Conservation (phyloP, 2,329 filamentous ascomycete species). For the Apiospora aurea region DNA sequence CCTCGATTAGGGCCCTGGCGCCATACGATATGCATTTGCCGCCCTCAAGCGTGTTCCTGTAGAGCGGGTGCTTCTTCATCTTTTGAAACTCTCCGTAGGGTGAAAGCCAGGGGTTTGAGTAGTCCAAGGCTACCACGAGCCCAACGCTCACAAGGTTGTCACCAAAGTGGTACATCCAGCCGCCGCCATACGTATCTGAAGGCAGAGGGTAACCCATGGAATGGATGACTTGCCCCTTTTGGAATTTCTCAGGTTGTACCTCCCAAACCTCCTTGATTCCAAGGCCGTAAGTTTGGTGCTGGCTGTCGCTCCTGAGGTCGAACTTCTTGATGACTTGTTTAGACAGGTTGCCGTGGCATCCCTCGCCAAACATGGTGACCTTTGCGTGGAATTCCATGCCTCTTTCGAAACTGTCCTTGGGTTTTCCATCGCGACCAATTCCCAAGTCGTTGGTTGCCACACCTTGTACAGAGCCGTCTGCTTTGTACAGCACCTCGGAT, state of each 20-base stretch:
- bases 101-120: constrained; percentile 94
- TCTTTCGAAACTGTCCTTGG: constrained; percentile 90
- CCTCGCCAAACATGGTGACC: constrained; percentile 91
- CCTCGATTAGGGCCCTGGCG: constrained; percentile 89
- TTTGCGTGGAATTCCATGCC: constrained; percentile 98
- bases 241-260: constrained; percentile 89
- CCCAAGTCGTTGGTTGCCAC: constrained; percentile 97
- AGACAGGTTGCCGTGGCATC: constrained; percentile 92
- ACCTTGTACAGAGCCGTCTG: constrained; percentile 88
- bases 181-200: constrained; percentile 90
- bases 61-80: constrained; percentile 96
- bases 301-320: constrained; percentile 85
- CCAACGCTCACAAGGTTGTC: constrained; percentile 95
- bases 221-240: constrained; percentile 84
- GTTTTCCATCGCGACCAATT: constrained; percentile 79
- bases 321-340: constrained; percentile 97
- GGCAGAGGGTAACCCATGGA: constrained; percentile 92
- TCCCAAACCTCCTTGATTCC: constrained; percentile 99
- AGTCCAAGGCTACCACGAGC: constrained; percentile 92
- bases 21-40: constrained; percentile 98
- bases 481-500: constrained; percentile 86
- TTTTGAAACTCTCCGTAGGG: constrained; percentile 98
- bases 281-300: constrained; percentile 93
- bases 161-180: constrained; percentile 99
- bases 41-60: constrained; percentile 85